A percentile compares a stretch with the other conserved stretches of the same genome.
Evolutionary conservation across 495 filamentous ascomycete genomes (phyloP).

Genomic region (Cryomyces antarcticus): DNA sequence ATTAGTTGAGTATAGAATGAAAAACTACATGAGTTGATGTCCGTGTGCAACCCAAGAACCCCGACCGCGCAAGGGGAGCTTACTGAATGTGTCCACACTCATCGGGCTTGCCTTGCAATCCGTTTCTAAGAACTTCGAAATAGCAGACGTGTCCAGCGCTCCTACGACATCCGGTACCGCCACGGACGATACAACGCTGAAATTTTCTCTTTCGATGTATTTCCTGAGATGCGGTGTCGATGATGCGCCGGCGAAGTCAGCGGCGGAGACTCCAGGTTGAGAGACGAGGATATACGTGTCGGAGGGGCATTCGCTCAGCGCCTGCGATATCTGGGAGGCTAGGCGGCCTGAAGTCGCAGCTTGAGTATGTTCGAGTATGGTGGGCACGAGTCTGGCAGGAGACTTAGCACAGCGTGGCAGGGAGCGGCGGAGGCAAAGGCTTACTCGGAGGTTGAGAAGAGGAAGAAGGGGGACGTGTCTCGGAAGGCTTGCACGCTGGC

Average conservation of each 20-base stretch:
- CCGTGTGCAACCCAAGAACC: too few relatives aligned
- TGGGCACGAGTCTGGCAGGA: slow-evolving; percentile 9
- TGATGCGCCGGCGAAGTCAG: slow-evolving; percentile 34
- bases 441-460: slow-evolving; percentile 64
- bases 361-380: slow-evolving; percentile 1
- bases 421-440: slow-evolving; percentile 12
- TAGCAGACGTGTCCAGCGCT: slow-evolving; percentile 5
- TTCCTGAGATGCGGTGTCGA: slow-evolving; percentile 40
- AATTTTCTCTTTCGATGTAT: slow-evolving; percentile 12
- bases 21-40: too few relatives aligned
- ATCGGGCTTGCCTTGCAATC: slow-evolving; percentile 5
- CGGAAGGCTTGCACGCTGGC: slow-evolving; percentile 47
- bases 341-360: slow-evolving; percentile 13
- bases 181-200: slow-evolving; percentile 2
- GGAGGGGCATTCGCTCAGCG: slow-evolving; percentile 38
- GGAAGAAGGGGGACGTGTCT: slow-evolving; percentile 71
- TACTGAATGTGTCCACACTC: slow-evolving; percentile 1
- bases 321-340: slow-evolving; percentile 14
- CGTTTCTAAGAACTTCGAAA: slow-evolving; percentile 2
- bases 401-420: background rate
- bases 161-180: slow-evolving; percentile 14
- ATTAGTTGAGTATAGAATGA: too few relatives aligned
- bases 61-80: slow-evolving; percentile 7
- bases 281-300: slow-evolving; percentile 51
- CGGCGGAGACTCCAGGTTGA: slow-evolving; percentile 55